These are phyloP conservation scores for Xylariaceae sp. DNA, from an alignment of 2,329 filamentous ascomycete genomes.

Conservation along the genomic window DNA sequence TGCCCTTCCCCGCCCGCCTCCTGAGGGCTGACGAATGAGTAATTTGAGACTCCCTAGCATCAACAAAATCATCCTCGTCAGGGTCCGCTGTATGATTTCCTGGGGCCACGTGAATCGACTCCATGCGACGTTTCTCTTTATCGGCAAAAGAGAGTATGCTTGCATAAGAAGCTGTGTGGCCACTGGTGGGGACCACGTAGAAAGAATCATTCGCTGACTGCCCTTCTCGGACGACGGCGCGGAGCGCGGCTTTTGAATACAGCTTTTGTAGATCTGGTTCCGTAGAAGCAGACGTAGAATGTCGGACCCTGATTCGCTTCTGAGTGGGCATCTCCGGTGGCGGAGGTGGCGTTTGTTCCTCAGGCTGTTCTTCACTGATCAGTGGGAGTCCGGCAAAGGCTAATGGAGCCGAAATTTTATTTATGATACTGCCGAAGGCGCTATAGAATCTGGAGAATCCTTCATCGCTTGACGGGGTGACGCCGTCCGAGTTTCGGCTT, in stretches of 20 bases:
- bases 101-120: constrained; percentile 38
- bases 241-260: constrained; percentile 79
- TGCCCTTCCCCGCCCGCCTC: constrained; percentile 37
- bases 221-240: constrained; percentile 66
- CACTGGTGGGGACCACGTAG: constrained; percentile 88
- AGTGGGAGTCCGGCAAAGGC: constrained; percentile 91
- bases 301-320: constrained; percentile 35
- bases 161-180: constrained; percentile 88
- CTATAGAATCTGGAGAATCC: constrained; percentile 88
- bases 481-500: constrained; percentile 26
- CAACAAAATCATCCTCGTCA: constrained; percentile 81
- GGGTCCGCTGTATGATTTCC: constrained; percentile 47
- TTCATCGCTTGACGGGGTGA: constrained; percentile 51
- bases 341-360: constrained; percentile 37
- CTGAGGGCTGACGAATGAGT: constrained; percentile 39
- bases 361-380: constrained; percentile 42
- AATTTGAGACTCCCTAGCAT: constrained; percentile 65
- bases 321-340: constrained; percentile 36
- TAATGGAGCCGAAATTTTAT: constrained; percentile 79
- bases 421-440: constrained; percentile 83
- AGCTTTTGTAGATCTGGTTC: constrained; percentile 77
- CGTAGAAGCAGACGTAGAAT: constrained; percentile 32
- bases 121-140: constrained; percentile 58
- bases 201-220: constrained; percentile 69
- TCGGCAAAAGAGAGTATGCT: constrained; percentile 71